phyloP scores from a whole-genome alignment of 1,284 basidiomycete species.

The Fomitopsis palustris region DNA sequence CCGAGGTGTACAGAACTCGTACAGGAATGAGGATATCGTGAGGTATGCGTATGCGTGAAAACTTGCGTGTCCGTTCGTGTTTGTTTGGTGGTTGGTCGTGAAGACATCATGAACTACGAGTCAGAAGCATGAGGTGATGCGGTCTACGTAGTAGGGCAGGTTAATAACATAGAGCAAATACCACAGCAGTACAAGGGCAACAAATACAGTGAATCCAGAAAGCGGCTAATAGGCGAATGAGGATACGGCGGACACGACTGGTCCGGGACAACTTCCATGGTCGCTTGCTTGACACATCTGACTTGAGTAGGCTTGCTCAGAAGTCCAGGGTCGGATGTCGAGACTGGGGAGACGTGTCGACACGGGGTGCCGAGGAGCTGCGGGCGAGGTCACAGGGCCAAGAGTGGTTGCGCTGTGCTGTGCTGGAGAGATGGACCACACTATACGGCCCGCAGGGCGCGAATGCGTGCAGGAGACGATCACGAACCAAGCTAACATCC shows the following conservation, averaged over 20 bases:
- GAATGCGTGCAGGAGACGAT: background rate
- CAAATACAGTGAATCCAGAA: background rate
- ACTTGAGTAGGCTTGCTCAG: background rate
- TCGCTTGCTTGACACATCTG: background rate
- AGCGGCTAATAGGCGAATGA: background rate
- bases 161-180: slow-evolving; percentile 1
- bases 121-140: background rate
- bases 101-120: background rate
- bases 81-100: background rate
- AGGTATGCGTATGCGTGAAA: background rate
- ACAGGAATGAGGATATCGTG: background rate
- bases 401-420: background rate
- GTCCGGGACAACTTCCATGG: background rate
- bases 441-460: background rate
- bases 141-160: background rate
- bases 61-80: background rate
- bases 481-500: background rate
- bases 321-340: background rate
- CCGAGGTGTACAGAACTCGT: background rate
- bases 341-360: background rate
- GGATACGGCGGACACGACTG: background rate
- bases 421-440: background rate
- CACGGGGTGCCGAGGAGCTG: background rate
- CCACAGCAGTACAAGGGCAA: background rate
- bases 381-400: background rate